Evolutionary conservation across 495 filamentous ascomycete species (phyloP), one percentile per base, ranked within the genome.

Genomic region (Hypoxylon perforatum): DNA sequence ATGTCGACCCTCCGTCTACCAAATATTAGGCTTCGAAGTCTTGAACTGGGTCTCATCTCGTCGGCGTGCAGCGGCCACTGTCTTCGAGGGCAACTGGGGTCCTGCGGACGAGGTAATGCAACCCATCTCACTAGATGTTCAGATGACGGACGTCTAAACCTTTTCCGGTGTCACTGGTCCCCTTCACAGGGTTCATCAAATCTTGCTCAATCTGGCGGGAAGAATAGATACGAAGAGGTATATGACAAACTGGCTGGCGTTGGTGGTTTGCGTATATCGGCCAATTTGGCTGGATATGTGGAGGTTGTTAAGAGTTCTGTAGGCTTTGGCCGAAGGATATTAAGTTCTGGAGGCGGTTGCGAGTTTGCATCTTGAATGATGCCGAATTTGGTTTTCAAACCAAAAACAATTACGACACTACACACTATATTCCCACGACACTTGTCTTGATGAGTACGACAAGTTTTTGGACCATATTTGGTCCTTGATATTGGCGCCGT

Each of bases 61-160:
- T 61, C 88, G 92, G 33, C 87, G 88, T 45, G 91, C 92, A 21
- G 91, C 92, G 23, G 96, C 96, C 19, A 96, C 91, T 9, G 88
- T 97, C 50, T 98, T 89, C 63, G 95, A 99, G 79, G 96, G 95
- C 67, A 93, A 92, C 73, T 99, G 92, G 92, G 95, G 95, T 1
- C 95, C 94, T 14, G 71, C 69, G 3, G 73, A 77, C 21, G 57
- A 70, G 28, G 50, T 62, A 21, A 22, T 64, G 17, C 68, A 49
- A 18, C 67, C 65, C 1, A 50, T 71, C 9, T 73, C 68, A 15
- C 66, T 78, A 30, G 81, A 84, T 56, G 78, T 80, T 10, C 79
- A 79, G 57, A 84, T 84, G 81, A 83, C 72, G 1, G 81, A 78
- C 58, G 78, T 81, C 47, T 82, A 67, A 80, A 54, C 46, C 21